These are phyloP conservation scores for Backusella sp. DNA, from an alignment of 192 early-diverging fungal species.

Conservation along the genomic window DNA sequence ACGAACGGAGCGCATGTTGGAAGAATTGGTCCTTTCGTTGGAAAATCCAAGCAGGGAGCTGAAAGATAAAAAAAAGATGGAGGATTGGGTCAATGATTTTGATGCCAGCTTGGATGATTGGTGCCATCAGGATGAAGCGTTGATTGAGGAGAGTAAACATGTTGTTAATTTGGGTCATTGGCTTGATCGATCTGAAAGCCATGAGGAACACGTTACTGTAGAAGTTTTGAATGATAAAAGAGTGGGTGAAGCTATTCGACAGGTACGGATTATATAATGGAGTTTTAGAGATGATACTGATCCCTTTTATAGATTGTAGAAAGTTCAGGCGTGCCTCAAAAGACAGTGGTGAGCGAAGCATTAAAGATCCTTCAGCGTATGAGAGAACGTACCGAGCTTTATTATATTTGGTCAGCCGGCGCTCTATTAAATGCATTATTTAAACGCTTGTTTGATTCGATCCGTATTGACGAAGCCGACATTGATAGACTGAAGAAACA, in stretches of 20 bases:
- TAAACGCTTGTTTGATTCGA: constrained; percentile 25
- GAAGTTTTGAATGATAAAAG: constrained; percentile 36
- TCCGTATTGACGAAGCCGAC: constrained; percentile 29
- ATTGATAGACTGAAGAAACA: constrained; percentile 27
- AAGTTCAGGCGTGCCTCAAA: constrained; percentile 39
- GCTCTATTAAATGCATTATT: constrained; percentile 30
- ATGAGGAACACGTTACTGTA: constrained; percentile 33
- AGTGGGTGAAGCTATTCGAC: constrained; percentile 33
- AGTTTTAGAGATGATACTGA: too few species aligned
- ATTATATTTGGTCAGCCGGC: constrained; percentile 42
- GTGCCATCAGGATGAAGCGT: constrained; percentile 37
- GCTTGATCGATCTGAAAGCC: constrained; percentile 19
- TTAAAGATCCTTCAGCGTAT: constrained; percentile 33
- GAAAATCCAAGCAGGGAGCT: constrained; percentile 26
- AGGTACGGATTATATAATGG: constrained; percentile 12
- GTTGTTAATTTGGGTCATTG: constrained; percentile 29
- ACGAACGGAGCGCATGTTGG: constrained; percentile 35
- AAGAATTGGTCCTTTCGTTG: constrained; percentile 21
- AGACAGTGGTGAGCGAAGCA: constrained; percentile 36
- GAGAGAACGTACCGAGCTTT: constrained; percentile 35
- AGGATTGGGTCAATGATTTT: constrained; percentile 40
- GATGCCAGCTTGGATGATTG: constrained; percentile 41
- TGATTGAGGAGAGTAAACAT: constrained; percentile 19
- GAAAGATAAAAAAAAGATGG: constrained; percentile 28
- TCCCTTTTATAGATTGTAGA: constrained; percentile 23